Evolutionary conservation across 768 basidiomycete species (phyloP), one percentile per base, ranked within the genome.

Genomic region (Suillus brevipes): DNA sequence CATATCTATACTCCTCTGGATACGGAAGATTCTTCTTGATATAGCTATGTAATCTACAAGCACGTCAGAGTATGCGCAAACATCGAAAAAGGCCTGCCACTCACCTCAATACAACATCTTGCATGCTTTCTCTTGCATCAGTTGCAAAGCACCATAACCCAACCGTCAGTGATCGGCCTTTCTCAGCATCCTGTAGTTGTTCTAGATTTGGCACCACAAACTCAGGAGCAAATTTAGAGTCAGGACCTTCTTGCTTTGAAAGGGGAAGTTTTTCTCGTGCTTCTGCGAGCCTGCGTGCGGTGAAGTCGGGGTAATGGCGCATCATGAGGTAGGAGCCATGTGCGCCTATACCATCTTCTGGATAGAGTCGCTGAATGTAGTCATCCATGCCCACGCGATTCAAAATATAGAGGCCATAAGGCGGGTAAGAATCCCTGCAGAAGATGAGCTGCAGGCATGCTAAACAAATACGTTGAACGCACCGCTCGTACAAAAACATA

Each of bases 401-500:
- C 69, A 94, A 83, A 66, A 94, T 88, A 73, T 89, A 94, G 71
- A 92, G 88, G 8, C 93, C 93, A 70, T 94, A 94, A 20, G 88
- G 89, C 4, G 92, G 92, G 74, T 92, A 92, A 36, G 85, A 81
- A 64, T 88, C 83, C 71, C 92, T 94, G 69, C 20, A 69, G 40
- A 60, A 67, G 9, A 59, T 59, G 10, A 53, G 23, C n/a, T 7
- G 8, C 23, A 36, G 53, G 52, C 7, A 25, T 37, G 0, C 45
- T n/a, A 53, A n/a, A 62, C 20, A 62, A 63, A 40, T 36, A 38
- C 31, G 34, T 61, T 43, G 36, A 38, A 80, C 85, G 68, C 69
- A 92, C 92, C 92, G 82, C 79, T 94, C 92, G 71, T 90, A 92
- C 69, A 95, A 80, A 78, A 95, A 94, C 87, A 94, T 92, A 78